A percentile compares a stretch with the other conserved stretches of the same genome.
phyloP scores from a whole-genome alignment of 768 basidiomycete genomes.

The Termitomyces sp. region DNA sequence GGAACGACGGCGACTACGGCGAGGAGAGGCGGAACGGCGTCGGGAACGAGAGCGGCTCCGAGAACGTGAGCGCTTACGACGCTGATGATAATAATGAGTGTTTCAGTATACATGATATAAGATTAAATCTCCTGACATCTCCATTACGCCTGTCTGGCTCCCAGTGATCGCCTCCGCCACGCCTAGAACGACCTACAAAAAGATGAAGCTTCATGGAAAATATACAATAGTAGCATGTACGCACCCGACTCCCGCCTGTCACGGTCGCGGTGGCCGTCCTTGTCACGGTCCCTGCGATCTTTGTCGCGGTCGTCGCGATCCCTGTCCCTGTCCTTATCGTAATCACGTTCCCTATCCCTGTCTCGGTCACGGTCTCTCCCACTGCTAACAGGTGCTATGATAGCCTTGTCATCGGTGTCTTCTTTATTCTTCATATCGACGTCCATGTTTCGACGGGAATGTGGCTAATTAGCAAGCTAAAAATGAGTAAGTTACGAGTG shows the following conservation, averaged over 20 bases:
- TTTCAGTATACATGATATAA: neutral
- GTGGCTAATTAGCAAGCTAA: conserved; percentile 1
- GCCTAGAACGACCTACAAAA: conserved; percentile 29
- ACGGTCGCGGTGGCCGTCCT: conserved; percentile 42
- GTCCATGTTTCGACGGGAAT: conserved; percentile 45
- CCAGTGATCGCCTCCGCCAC: conserved; percentile 70
- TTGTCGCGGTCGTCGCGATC: conserved; percentile 32
- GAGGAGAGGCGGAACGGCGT: conserved; percentile 60
- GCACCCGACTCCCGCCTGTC: conserved; percentile 55
- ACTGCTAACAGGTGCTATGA: conserved; percentile 29
- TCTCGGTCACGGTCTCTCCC: conserved; percentile 41
- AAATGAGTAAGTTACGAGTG: conserved; percentile 3
- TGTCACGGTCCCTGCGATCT: conserved; percentile 35
- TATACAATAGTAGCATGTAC: conserved; percentile 11
- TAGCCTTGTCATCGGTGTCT: conserved; percentile 59
- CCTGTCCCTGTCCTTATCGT: conserved; percentile 27
- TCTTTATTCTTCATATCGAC: conserved; percentile 80
- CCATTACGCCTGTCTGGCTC: conserved; percentile 69
- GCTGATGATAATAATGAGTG: conserved; percentile 28
- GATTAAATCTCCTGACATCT: conserved; percentile 48
- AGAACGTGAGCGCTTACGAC: conserved; percentile 64
- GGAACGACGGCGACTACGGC: conserved; percentile 60
- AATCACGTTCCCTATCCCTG: conserved; percentile 35
- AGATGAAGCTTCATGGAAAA: neutral
- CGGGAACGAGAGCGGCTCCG: conserved; percentile 67